Base-by-base conservation (phyloP, 2,329 filamentous ascomycete species). In the Paecilomyces niveus region DNA sequence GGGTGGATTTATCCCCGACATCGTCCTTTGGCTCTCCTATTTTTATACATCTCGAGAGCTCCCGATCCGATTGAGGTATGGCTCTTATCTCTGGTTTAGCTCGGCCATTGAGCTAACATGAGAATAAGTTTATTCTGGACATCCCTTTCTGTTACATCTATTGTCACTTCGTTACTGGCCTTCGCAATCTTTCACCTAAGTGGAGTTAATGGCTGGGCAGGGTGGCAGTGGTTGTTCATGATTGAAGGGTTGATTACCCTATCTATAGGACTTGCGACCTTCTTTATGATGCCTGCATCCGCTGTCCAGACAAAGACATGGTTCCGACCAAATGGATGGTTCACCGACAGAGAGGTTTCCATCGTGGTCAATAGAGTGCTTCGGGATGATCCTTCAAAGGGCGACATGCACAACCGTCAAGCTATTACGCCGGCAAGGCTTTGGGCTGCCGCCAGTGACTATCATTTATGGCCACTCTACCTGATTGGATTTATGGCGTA, bases 31-130 rank as follows among this genome's bases (percentile, higher is more conserved):
- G 57, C 62, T 70, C 1, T 70, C 70, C 7, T 90, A 90, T 69
- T 90, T 86, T 67, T 90, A 89, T 74, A 89, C 82, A 55, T 80
- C 81, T 2, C 77, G 77, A 50, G 88, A 90, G 69, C 76, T 90
- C 0, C 85, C 87, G 0, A 79, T 80, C 11, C 81, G 88, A 1
- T 71, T 90, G 11, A 82, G 63, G 63, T 68, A 61, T 22, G 53
- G 18, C 4, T 45, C 18, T 45, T 7, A 5, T 18, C 3, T 8
- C 1, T 21, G n/a, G 15, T 26, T 2, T 35, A 24, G 13, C 9
- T 11, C 31, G 4, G 13, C n/a, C 33, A 11, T 50, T 63, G 6
- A 6, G 6, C 24, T 52, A 9, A 24, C 21, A n/a, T 26, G 9
- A 7, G 21, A 21, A 24, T 11, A 52, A 83, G 82, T 62, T 81